These are phyloP conservation scores for Citrus reticulata DNA, from an alignment of 345 rosid genomes.

Conservation along the genomic window DNA sequence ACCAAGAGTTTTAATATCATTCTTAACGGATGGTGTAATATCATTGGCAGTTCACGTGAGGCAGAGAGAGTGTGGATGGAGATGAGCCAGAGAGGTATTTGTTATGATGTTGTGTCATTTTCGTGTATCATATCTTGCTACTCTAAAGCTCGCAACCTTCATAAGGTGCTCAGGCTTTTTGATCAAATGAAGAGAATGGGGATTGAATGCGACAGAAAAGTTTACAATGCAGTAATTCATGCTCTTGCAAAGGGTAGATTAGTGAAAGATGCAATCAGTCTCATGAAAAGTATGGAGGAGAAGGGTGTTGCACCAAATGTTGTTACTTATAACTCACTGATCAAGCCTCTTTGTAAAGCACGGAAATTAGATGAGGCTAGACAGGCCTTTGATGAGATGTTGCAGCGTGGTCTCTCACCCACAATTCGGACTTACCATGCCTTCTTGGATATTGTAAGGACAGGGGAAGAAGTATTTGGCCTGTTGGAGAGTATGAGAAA, in stretches of 20 bases:
- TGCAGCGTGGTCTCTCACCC: conserved; percentile 47
- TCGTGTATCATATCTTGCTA: conserved; percentile 73
- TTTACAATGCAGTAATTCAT: conserved; percentile 72
- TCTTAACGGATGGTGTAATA: conserved; percentile 89
- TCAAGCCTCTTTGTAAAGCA: conserved; percentile 75
- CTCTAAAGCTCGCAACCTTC: conserved; percentile 63
- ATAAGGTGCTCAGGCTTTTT: conserved; percentile 68
- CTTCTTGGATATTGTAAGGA: conserved; percentile 53
- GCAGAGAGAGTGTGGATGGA: conserved; percentile 85
- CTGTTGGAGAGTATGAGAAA: conserved; percentile 72
- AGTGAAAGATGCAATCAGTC: conserved; percentile 61
- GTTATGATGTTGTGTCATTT: conserved; percentile 70
- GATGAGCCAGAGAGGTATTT: conserved; percentile 63
- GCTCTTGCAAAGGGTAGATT: conserved; percentile 76
- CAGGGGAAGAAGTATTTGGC: conserved; percentile 69
- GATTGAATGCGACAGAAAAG: conserved; percentile 81
- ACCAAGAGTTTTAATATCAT: conserved; percentile 83
- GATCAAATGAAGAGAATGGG: conserved; percentile 50
- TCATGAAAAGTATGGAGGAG: conserved; percentile 72
- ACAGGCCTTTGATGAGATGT: conserved; percentile 60
- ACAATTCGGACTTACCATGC: conserved; percentile 76
- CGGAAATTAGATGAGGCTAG: conserved; percentile 59
- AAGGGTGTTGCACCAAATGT: conserved; percentile 58
- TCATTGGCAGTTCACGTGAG: conserved; percentile 65
- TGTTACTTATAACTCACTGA: conserved; percentile 79